These are phyloP conservation scores for Scutellaria barbata DNA, from an alignment of 257 asterid genomes.

Conservation along the genomic window DNA sequence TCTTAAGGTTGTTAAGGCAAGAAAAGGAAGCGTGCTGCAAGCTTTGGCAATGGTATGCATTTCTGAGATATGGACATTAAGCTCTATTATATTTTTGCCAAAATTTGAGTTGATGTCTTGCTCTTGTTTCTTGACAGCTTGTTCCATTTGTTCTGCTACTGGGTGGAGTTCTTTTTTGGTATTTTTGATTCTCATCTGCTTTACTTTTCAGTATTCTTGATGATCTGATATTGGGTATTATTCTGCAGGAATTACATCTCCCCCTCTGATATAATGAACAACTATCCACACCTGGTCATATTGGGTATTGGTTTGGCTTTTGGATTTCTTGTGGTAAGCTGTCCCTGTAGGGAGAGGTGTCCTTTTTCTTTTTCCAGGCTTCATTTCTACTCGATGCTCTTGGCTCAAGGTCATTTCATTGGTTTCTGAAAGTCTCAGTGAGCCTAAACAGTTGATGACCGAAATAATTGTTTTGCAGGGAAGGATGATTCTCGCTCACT, in stretches of 20 bases:
- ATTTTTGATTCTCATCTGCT: conserved; percentile 30
- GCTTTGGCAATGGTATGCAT: conserved; percentile 93
- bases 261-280: conserved; percentile 68
- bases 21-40: conserved; percentile 81
- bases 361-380: background rate
- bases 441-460: conserved; percentile 27
- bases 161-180: conserved; percentile 90
- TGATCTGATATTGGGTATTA: conserved; percentile 32
- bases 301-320: conserved; percentile 91
- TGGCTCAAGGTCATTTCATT: background rate
- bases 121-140: conserved; percentile 60
- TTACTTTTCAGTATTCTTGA: conserved; percentile 3
- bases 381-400: too few relatives aligned
- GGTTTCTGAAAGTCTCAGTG: conserved; percentile 3
- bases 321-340: conserved; percentile 94
- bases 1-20: conserved; percentile 79
- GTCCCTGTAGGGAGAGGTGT: conserved; percentile 15
- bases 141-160: conserved; percentile 80
- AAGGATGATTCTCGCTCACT: conserved; percentile 93
- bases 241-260: conserved; percentile 80
- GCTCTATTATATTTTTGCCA: conserved; percentile 8
- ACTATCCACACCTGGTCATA: conserved; percentile 69
- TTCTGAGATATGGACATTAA: conserved; percentile 12
- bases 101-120: conserved; percentile 29
- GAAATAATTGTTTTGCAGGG: conserved; percentile 65